Base-by-base conservation (phyloP, 2,329 filamentous ascomycete genomes). In the Elsinoe ampelina region DNA sequence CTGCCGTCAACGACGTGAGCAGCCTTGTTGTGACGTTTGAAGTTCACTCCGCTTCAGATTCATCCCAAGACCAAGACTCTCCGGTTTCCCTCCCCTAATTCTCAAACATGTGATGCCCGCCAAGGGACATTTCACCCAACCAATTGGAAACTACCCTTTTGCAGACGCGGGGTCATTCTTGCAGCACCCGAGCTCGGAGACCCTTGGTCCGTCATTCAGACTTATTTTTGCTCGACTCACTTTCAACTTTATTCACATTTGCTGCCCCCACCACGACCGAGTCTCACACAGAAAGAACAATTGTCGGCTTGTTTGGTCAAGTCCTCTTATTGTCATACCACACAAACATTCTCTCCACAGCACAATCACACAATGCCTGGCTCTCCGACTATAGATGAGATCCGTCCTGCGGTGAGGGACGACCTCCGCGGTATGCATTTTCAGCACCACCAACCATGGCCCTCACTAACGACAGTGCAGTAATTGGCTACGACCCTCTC, bases 401-500 rank as follows among this genome's bases (percentile, higher is more conserved):
- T 66, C 26, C 64, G 66, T 54, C 60, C 17, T 19, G 63, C 69
- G 60, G 65, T 70, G 50, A 73, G 69, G 62, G 77, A 79, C 67
- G 77, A 80, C 65, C 76, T 78, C 64, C 76, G 77, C 69, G 75
- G 77, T 79, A 73, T 61, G 69, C 56, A 39, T n/a, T 50, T 61
- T 61, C 55, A 48, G 43, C 58, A 39, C 35, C 20, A 11, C 41
- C 42, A n/a, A 55, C 11, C 41, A 36, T 35, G 30, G 56, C 19
- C 1, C 11, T 43, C 22, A 32, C 43, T 55, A 3, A 54, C 17
- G 26, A 48, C 22, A 13, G 19, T 36, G 15, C 63, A 96, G 92
- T 96, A 73, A 78, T 95, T 69, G 90, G 90, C 64, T 92, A 96
- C 79, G 91, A 96, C 73, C 89, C 92, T 67, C 78, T 97, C 69